Evolutionary conservation across 129 eudicot genomes (phyloP), one percentile per base, ranked within the genome.

Genomic region (Chrysanthemum seticuspe): DNA sequence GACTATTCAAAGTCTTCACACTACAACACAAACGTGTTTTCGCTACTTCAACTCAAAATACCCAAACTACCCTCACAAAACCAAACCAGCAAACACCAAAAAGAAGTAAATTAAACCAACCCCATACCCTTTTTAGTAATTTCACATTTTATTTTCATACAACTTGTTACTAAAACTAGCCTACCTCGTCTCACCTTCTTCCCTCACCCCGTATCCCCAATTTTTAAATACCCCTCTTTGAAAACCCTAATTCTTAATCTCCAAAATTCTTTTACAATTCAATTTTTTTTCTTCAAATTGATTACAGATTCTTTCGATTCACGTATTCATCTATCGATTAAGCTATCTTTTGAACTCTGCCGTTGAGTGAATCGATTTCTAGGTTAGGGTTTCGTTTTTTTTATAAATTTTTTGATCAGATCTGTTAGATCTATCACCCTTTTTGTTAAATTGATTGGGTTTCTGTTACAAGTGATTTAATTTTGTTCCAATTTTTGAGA

Each of bases 331-430:
- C 91, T 77, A 29, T 80, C 66, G 75, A 80, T 86, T 54, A 77
- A 78, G 78, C 62, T 80, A 68, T 67, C 59, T 68, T 55, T 78
- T 52, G 27, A 13, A 4, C 15, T 44, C 70, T 80, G 69, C 74
- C 62, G 78, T 86, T 67, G 66, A 25, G 59, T 66, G 16, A 49
- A 53, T 78, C 36, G 70, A n/a, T 57, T 66, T 80, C 72, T 71
- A 67, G 82, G 55, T 76, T 78, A 80, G 91, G 87, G 84, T 83
- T 78, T 74, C 65, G 13, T 1, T 59, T 65, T 70, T 70, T 75
- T 56, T 9, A 21, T 47, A 61, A 52, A 62, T 44, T 31, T 31
- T 18, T 25, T 65, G 4, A 40, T 50, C 78, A 80, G 73, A 83
- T 83, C 78, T 74, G 65, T 45, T 14, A 13, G 67, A 84, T 80